Base-by-base conservation (phyloP, 345 rosid genomes). In the Ceriops zippeliana region DNA sequence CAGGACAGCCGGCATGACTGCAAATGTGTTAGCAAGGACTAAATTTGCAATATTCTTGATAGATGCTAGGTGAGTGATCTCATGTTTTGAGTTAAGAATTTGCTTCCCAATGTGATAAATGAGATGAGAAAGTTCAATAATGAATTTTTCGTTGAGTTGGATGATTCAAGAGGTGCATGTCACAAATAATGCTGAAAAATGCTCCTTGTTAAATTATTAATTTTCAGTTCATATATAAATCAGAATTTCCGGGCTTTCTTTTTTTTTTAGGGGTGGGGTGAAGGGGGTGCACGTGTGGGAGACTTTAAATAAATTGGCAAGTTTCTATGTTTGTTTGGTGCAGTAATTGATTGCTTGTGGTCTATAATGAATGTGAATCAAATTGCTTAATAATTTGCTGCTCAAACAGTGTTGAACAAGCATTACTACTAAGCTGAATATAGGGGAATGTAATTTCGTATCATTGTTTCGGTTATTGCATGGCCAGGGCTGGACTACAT, bases 1-100 rank as follows among this genome's bases (percentile, higher is more conserved):
- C 62, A 85, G 97, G 80, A 95, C 99, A 4, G 83, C 97, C 5
- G 65, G 75, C 57, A 90, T 95, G 93, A 90, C 92, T 2, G 97
- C 96, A 19, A 95, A 82, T 58, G 89, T 91, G 60, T 83, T 95
- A 7, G 82, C 91, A 24, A 88, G 87, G 79, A 90, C 91, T 70
- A 91, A 91, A 22, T 91, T 95, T 62, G 92, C 89, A 0, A 70
- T 95, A 71, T 86, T 91, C 77, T 79, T 95, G 28, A 86, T 91
- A 9, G 96, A 95, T 69, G 89, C 77, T 6, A 91, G 99, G 99
- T 91, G 46, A 61, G 78, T 81, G 49, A 42, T 13, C 17, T 54
- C 51, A 53, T 70, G 32, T 32, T 21, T 63, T 52, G 13, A 22
- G 17, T 32, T 52, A 2, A 11, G 8, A 21, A 20, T 34, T 51